These are phyloP conservation scores for Vitis hybrid DNA, from an alignment of 177 flowering plant genomes.

Conservation along the genomic window DNA sequence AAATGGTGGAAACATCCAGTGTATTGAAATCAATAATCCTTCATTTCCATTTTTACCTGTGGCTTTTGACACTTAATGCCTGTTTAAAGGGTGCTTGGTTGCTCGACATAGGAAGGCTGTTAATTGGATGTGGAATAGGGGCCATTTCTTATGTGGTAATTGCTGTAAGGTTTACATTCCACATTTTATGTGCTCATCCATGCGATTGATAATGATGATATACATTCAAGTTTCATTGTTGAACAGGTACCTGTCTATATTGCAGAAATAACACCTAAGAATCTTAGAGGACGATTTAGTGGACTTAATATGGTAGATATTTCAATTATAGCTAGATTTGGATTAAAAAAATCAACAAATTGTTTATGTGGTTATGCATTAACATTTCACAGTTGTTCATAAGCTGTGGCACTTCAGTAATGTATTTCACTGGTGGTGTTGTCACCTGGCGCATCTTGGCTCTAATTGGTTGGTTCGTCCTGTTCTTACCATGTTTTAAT, in stretches of 20 bases:
- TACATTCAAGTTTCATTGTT: not conserved
- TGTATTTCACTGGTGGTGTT: conserved; percentile 6
- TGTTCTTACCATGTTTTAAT: not conserved
- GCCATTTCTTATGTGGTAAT: conserved; percentile 16
- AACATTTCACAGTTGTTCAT: conserved; percentile 8
- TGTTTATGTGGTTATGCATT: not conserved
- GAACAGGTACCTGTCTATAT: not conserved
- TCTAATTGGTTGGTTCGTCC: conserved; percentile 2
- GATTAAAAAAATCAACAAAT: not conserved
- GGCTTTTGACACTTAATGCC: not conserved
- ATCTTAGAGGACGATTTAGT: conserved; percentile 58
- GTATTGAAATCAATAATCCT: too few relatives aligned
- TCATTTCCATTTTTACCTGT: too few relatives aligned
- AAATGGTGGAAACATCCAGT: too few relatives aligned
- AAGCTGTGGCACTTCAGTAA: conserved; percentile 1
- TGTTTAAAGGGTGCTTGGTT: conserved; percentile 30
- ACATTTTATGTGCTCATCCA: too few relatives aligned
- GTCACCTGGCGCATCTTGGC: conserved; percentile 14
- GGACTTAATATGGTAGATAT: not conserved
- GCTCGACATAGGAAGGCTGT: conserved; percentile 23
- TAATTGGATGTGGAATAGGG: conserved; percentile 16
- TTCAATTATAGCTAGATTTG: not conserved
- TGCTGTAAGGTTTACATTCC: not conserved
- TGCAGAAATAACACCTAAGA: conserved; percentile 20
- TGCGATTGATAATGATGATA: not conserved